Base-by-base conservation (phyloP, 768 basidiomycete genomes). In the Albatrellus ellisii region DNA sequence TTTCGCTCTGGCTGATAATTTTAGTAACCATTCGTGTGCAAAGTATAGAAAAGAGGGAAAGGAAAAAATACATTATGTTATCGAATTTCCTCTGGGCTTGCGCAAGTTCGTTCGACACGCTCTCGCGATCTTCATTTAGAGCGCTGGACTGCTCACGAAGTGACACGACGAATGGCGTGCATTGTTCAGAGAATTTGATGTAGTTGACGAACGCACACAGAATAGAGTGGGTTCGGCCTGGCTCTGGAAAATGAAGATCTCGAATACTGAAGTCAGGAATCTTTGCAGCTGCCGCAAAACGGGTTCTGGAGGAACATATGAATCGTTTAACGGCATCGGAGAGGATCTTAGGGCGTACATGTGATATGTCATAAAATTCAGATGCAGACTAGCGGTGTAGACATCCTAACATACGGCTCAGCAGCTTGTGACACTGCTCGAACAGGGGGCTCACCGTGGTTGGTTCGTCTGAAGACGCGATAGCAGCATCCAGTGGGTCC, bases 171-270 rank as follows among this genome's bases (percentile, higher is more conserved):
- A 82, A 77, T 2, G 68, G 59, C 29, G 72, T 67, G 51, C 76
- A 78, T 50, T 87, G 82, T 50, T 79, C 83, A 11, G 77, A 79
- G 58, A 91, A 94, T 59, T 87, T 88, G 59, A 89, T 75, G 57
- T 92, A 88, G 61, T 95, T 95, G 66, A 92, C 86, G 51, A 94
- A 83, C 2, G 83, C 88, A 26, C 86, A 87, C 48, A 95, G 72
- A 29, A 84, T 66, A 40, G 72, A 67, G 22, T 80, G 69, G 0
- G 88, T 85, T 22, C 91, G 77, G 31, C 79, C 72, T 21, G 75
- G 63, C 6, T 86, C 80, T 1, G 91, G 91, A 35, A 65, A 68
- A 42, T 68, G 67, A 14, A 94, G 58, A 49, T 95, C 91, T 49
- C 67, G 74, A 41, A 83, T 64, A 47, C 69, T 77, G 57, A 94